These are phyloP conservation scores for Mallotus nudiflorus DNA, from an alignment of 345 rosid species.

Conservation along the genomic window DNA sequence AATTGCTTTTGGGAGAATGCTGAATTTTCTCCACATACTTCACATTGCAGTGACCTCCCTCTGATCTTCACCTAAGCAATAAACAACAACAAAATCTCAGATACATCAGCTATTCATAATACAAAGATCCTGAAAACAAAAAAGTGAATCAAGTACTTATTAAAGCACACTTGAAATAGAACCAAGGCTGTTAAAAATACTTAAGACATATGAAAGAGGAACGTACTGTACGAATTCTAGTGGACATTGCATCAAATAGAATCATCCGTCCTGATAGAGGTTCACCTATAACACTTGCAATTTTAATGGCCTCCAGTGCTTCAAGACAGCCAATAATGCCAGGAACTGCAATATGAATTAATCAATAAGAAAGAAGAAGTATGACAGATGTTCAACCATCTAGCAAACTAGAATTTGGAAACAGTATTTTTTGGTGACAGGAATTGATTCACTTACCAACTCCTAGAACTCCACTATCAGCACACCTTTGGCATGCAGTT, in stretches of 20 bases:
- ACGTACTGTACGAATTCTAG: slow-evolving; percentile 75
- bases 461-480: slow-evolving; percentile 89
- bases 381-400: neutral
- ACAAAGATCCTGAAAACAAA: neutral
- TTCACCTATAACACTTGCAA: slow-evolving; percentile 80
- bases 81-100: slow-evolving; percentile 9
- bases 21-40: slow-evolving; percentile 71
- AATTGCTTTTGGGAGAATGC: slow-evolving; percentile 54
- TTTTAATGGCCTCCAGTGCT: slow-evolving; percentile 93
- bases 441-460: slow-evolving; percentile 50
- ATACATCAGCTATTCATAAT: neutral
- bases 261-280: slow-evolving; percentile 88
- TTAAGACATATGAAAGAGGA: neutral
- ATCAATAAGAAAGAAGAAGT: neutral
- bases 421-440: neutral
- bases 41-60: slow-evolving; percentile 67
- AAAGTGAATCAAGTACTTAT: neutral
- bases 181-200: slow-evolving; percentile 1
- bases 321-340: slow-evolving; percentile 95
- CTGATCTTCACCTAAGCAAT: slow-evolving; percentile 75
- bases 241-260: slow-evolving; percentile 85
- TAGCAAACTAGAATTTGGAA: neutral
- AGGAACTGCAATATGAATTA: slow-evolving; percentile 56
- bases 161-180: neutral
- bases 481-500: slow-evolving; percentile 82